Conservation (phyloP, 306 rosid genomes). For the Cucumis hystrix region DNA sequence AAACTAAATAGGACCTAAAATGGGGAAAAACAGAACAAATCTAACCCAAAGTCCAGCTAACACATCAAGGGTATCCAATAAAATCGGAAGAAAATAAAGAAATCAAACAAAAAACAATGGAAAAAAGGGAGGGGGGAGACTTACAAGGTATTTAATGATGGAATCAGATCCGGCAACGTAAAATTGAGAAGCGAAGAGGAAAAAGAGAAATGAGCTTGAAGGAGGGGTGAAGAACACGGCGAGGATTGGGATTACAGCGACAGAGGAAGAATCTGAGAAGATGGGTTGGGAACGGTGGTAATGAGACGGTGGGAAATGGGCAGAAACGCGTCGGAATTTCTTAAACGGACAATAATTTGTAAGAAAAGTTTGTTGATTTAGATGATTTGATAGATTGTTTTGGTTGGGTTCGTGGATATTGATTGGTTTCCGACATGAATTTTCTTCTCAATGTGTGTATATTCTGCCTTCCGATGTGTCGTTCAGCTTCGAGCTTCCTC, state of each 20-base stretch:
- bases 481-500: background rate
- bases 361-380: background rate
- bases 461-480: background rate
- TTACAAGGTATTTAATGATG: background rate
- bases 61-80: background rate
- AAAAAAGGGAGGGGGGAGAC: background rate
- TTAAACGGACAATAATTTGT: background rate
- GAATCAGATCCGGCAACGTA: background rate
- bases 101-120: background rate
- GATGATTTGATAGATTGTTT: background rate
- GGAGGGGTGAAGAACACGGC: background rate
- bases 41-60: background rate
- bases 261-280: slow-evolving; percentile 2
- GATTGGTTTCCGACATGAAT: background rate
- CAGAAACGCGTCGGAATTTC: background rate
- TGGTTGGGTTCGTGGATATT: background rate
- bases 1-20: background rate
- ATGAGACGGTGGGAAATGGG: background rate
- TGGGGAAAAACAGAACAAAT: background rate
- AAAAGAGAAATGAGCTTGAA: background rate
- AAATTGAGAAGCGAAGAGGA: background rate
- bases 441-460: background rate
- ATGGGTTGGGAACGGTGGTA: background rate
- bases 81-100: background rate
- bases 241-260: background rate